Evolutionary conservation across 108 stramenopile genomes (phyloP).

Genomic region (Conticribra guillardii): DNA sequence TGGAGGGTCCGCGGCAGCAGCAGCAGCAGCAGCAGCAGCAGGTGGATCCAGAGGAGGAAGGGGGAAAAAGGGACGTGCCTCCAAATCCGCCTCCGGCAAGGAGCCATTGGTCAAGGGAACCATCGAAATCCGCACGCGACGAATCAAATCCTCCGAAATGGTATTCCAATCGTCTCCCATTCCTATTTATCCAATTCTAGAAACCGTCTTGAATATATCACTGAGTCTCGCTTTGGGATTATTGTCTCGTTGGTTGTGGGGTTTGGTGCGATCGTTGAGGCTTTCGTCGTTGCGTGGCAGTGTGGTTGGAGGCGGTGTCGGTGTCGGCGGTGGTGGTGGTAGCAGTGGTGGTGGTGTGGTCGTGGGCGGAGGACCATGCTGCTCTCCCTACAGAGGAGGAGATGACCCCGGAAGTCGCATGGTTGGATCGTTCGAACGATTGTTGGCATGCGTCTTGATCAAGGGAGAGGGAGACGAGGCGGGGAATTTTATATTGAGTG

Average conservation of each 20-base stretch:
- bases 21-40: background rate
- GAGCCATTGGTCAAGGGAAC: background rate
- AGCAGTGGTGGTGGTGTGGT: too few species aligned
- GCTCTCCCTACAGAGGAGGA: slow-evolving; percentile 31
- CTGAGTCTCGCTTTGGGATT: background rate
- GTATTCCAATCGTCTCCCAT: background rate
- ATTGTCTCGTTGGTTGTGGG: background rate
- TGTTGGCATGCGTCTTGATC: slow-evolving; percentile 45
- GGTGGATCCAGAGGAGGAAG: background rate
- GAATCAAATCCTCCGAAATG: background rate
- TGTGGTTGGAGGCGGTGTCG: too few species aligned
- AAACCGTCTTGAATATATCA: background rate
- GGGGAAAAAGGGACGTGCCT: slow-evolving; percentile 2
- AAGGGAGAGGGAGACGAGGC: slow-evolving; percentile 44
- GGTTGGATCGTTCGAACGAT: slow-evolving; percentile 35
- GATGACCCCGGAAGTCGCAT: slow-evolving; percentile 19
- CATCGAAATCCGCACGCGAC: background rate
- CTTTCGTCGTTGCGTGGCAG: background rate
- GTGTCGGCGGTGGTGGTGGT: too few species aligned
- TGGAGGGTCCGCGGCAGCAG: background rate
- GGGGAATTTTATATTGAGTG: slow-evolving; percentile 17
- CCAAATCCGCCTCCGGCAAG: background rate
- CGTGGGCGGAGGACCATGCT: slow-evolving; percentile 39
- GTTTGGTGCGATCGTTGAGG: background rate
- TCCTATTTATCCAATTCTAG: background rate